Percentiles rank a stretch among this genome's conserved stretches.
Conservation (phyloP, 805 yeast genomes). For the Saturnispora sekii region DNA sequence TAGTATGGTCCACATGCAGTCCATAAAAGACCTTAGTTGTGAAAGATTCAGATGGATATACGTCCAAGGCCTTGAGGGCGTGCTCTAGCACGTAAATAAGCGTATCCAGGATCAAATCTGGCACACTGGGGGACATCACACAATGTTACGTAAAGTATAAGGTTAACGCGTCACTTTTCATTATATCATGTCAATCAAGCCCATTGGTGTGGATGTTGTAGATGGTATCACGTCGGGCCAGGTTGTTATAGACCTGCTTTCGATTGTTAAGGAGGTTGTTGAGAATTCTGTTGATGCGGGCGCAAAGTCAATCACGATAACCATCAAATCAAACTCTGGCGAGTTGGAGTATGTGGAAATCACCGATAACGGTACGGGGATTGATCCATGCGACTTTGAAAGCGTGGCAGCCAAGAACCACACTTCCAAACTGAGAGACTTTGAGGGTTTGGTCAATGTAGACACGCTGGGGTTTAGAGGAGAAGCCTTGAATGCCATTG, state of each 20-base stretch:
- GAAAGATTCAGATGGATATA: slow-evolving; percentile 48
- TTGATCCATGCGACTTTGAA: slow-evolving; percentile 40
- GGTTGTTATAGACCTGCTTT: slow-evolving; percentile 69
- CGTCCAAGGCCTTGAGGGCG: slow-evolving; percentile 39
- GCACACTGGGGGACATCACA: slow-evolving; percentile 1
- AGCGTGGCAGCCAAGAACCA: slow-evolving; percentile 49
- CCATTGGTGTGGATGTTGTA: slow-evolving; percentile 36
- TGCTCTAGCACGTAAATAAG: slow-evolving; percentile 29
- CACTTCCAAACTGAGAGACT: slow-evolving; percentile 54
- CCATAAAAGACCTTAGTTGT: slow-evolving; percentile 33
- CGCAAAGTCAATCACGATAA: slow-evolving; percentile 57
- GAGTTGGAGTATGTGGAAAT: slow-evolving; percentile 53
- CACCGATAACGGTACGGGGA: slow-evolving; percentile 61
- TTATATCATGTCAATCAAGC: background rate
- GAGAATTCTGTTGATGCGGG: slow-evolving; percentile 84
- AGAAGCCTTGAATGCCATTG: slow-evolving; percentile 66
- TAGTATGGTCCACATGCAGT: slow-evolving; percentile 31
- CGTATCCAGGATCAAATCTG: slow-evolving; percentile 3
- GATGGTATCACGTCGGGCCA: slow-evolving; percentile 86
- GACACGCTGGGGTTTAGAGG: slow-evolving; percentile 69
- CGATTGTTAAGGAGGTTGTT: slow-evolving; percentile 75
- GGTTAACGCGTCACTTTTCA: background rate
- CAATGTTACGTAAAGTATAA: background rate
- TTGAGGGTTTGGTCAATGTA: slow-evolving; percentile 44
- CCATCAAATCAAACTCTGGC: slow-evolving; percentile 38